phyloP scores from a whole-genome alignment of 208 protist species.

The Acanthamoeba lenticulata region DNA sequence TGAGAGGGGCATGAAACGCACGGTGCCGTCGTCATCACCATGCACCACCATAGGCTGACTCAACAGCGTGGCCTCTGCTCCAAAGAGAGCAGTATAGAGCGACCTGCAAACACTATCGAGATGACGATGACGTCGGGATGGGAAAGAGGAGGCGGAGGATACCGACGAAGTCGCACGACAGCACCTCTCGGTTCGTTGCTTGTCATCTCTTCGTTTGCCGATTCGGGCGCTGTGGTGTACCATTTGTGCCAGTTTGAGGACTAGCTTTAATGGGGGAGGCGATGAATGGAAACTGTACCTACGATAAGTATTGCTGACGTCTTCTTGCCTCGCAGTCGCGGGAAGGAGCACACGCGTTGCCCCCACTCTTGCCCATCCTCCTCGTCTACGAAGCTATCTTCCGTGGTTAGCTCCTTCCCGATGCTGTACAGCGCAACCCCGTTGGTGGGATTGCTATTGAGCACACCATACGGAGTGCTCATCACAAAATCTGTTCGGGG shows the following conservation, averaged over 20 bases:
- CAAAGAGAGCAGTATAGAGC: conserved; percentile 30
- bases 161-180: too few species aligned
- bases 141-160: neutral
- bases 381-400: neutral
- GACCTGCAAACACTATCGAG: neutral
- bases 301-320: neutral
- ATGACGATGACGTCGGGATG: neutral
- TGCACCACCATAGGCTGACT: conserved; percentile 17
- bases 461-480: neutral
- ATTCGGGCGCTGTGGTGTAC: too few species aligned
- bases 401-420: neutral
- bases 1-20: neutral
- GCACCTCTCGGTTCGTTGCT: too few species aligned
- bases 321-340: neutral
- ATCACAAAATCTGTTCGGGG: neutral
- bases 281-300: neutral
- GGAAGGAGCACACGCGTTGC: neutral
- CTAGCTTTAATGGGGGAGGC: too few species aligned
- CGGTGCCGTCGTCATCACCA: neutral
- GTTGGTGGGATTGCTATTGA: neutral
- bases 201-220: too few species aligned
- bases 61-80: neutral
- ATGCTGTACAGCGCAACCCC: conserved; percentile 4
- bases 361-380: neutral
- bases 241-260: too few species aligned